A percentile compares a stretch with the other conserved stretches of the same genome.
phyloP scores from a whole-genome alignment of 306 rosid genomes.

The Abrus precatorius region DNA sequence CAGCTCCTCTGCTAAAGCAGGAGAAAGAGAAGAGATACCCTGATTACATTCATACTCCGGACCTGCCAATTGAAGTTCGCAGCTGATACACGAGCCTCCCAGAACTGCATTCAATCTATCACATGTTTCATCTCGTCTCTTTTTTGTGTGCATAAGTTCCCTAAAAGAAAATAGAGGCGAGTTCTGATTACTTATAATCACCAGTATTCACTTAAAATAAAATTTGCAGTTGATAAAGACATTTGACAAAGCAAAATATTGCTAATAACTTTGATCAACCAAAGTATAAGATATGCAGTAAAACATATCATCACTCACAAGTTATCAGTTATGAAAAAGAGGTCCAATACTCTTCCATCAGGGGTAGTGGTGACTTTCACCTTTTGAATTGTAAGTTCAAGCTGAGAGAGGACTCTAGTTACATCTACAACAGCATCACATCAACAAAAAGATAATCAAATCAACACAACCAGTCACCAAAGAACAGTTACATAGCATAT shows the following conservation, averaged over 20 bases:
- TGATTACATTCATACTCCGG: slow-evolving; percentile 68
- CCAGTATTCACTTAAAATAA: slow-evolving; percentile 24
- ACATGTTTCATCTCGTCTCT: slow-evolving; percentile 67
- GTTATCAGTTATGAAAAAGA: slow-evolving; percentile 83
- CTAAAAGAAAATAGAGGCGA: slow-evolving; percentile 53
- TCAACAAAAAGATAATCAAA: slow-evolving; percentile 33
- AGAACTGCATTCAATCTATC: slow-evolving; percentile 61
- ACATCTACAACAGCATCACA: slow-evolving; percentile 59
- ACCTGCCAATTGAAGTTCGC: slow-evolving; percentile 75
- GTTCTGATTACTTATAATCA: slow-evolving; percentile 4
- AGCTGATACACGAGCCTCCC: slow-evolving; percentile 68
- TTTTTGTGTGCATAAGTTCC: slow-evolving; percentile 73
- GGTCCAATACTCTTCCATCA: slow-evolving; percentile 80
- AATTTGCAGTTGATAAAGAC: slow-evolving; percentile 19
- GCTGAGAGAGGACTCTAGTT: slow-evolving; percentile 68
- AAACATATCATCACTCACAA: slow-evolving; percentile 45
- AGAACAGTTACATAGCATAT: not conserved
- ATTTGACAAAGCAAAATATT: slow-evolving; percentile 22
- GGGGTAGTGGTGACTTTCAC: slow-evolving; percentile 88
- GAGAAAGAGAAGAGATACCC: slow-evolving; percentile 63
- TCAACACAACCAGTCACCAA: not conserved
- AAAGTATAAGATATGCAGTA: not conserved
- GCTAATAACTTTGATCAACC: slow-evolving; percentile 12
- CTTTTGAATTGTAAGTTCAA: slow-evolving; percentile 77
- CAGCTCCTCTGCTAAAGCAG: slow-evolving; percentile 65